These are phyloP conservation scores for Candida broadrunensis DNA, from an alignment of 805 yeast genomes.

Conservation along the genomic window DNA sequence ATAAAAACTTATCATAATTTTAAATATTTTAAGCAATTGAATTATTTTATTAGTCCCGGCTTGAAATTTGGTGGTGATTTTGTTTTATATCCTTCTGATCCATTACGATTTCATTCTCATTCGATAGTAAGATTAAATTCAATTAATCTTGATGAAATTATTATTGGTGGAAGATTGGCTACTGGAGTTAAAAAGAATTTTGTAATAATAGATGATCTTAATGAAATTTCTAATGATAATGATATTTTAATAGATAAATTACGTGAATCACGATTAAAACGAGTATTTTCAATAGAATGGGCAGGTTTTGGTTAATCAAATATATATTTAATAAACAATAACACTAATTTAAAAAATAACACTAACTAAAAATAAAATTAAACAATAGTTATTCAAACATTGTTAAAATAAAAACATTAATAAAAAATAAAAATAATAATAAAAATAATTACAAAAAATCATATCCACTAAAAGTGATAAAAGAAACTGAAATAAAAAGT, in stretches of 20 bases:
- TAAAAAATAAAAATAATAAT: not conserved
- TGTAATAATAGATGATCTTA: slow-evolving; percentile 49
- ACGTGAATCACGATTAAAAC: slow-evolving; percentile 5
- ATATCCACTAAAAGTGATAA: no score
- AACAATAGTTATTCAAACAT: not conserved
- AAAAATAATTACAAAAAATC: not conserved
- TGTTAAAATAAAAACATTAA: not conserved
- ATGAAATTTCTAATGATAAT: slow-evolving; percentile 5
- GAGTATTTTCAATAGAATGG: slow-evolving; percentile 84
- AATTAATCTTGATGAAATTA: slow-evolving; percentile 52
- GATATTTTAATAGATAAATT: not conserved
- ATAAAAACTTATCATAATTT: slow-evolving; percentile 20
- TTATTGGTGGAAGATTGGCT: slow-evolving; percentile 87
- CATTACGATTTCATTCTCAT: slow-evolving; percentile 86
- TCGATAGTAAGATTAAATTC: slow-evolving; percentile 55
- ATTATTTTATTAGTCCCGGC: slow-evolving; percentile 74
- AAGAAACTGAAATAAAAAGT: not conserved
- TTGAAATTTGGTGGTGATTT: slow-evolving; percentile 86
- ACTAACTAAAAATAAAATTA: not conserved
- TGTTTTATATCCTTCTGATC: slow-evolving; percentile 94
- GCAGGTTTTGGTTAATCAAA: slow-evolving; percentile 79
- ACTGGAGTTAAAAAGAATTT: slow-evolving; percentile 88
- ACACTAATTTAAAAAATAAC: not conserved
- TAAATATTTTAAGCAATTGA: slow-evolving; percentile 37
- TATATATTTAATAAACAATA: not conserved